These are phyloP conservation scores for Teratosphaeria destructans DNA, from an alignment of 2,329 filamentous ascomycete genomes.

Conservation along the genomic window DNA sequence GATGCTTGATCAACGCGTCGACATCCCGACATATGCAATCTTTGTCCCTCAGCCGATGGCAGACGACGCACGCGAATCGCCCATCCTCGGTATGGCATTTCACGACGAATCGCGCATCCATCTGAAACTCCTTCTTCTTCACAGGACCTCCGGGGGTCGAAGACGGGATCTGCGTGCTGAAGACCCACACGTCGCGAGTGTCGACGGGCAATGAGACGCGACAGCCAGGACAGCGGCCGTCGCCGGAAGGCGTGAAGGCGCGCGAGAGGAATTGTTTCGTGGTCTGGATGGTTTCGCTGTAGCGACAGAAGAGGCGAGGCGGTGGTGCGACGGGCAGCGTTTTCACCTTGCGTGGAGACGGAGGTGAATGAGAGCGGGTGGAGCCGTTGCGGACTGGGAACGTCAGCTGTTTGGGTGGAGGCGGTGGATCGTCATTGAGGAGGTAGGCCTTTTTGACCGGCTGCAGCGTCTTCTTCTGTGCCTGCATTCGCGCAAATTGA, in stretches of 20 bases:
- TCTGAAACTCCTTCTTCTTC: neutral
- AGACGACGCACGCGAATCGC: slow-evolving; percentile 1
- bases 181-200: slow-evolving; percentile 1
- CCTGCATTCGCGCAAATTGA: slow-evolving; percentile 9
- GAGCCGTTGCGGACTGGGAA: neutral
- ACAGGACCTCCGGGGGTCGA: neutral
- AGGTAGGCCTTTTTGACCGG: neutral
- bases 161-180: neutral
- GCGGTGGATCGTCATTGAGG: neutral
- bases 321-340: neutral
- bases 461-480: neutral
- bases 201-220: neutral
- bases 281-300: neutral
- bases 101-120: slow-evolving; percentile 1
- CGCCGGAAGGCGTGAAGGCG: neutral
- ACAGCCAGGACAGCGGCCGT: neutral
- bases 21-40: neutral
- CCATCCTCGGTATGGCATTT: slow-evolving; percentile 1
- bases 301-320: neutral
- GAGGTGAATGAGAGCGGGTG: neutral
- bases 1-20: neutral
- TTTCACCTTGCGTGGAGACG: neutral
- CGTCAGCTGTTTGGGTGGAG: neutral
- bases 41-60: neutral
- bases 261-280: neutral